phyloP scores from a whole-genome alignment of 2,329 filamentous ascomycete species.

The Zasmidium citrigriseum region DNA sequence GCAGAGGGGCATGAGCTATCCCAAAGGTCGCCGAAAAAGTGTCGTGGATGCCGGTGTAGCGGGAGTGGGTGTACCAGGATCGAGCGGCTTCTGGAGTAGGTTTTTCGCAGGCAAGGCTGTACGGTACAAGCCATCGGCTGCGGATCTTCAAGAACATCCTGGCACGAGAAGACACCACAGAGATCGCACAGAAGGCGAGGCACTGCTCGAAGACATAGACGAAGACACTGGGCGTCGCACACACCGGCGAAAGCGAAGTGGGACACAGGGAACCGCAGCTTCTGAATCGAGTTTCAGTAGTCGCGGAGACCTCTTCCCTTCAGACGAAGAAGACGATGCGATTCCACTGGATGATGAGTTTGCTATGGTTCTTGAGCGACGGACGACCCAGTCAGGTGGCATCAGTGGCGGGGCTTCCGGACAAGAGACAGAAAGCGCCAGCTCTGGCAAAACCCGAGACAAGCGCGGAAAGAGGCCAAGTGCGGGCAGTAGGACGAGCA shows the following conservation, averaged over 20 bases:
- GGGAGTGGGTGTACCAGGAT: constrained; percentile 86
- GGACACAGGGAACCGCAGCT: constrained; percentile 75
- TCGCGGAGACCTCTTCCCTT: constrained; percentile 85
- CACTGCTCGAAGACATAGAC: constrained; percentile 65
- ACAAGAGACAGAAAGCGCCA: constrained; percentile 64
- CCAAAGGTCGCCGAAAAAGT: constrained; percentile 53
- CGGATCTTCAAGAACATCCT: constrained; percentile 86
- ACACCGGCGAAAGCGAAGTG: constrained; percentile 66
- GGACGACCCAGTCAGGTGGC: constrained; percentile 45
- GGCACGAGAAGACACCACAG: constrained; percentile 48
- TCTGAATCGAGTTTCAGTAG: constrained; percentile 86
- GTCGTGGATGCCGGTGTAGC: constrained; percentile 61
- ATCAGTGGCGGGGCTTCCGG: constrained; percentile 6
- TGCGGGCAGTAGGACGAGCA: constrained; percentile 35
- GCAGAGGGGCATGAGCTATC: constrained; percentile 85
- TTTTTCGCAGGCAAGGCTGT: constrained; percentile 82
- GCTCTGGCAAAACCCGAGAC: constrained; percentile 60
- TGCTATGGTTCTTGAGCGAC: constrained; percentile 75
- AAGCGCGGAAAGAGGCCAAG: constrained; percentile 43
- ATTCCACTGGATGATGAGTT: constrained; percentile 93
- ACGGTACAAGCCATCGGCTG: constrained; percentile 86
- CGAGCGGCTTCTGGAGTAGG: constrained; percentile 73
- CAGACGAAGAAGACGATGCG: constrained; percentile 83
- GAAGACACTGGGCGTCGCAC: constrained; percentile 29
- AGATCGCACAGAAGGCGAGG: constrained; percentile 62